Conservation (phyloP, 768 basidiomycete species). For the Auriscalpium orientale region DNA sequence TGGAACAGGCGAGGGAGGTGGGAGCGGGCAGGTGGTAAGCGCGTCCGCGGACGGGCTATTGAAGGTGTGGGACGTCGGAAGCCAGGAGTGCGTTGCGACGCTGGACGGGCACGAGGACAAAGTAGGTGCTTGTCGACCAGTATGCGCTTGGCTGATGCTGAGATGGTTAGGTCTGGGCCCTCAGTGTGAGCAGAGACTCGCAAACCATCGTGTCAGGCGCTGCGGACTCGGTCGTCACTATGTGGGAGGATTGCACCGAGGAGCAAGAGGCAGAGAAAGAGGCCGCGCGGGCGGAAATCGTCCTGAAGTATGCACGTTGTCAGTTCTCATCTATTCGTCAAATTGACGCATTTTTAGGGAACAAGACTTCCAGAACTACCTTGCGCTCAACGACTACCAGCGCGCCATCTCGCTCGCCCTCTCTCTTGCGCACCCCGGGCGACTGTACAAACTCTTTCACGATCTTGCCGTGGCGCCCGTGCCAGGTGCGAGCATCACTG, state of each 20-base stretch:
- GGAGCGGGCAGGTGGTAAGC: slow-evolving; percentile 63
- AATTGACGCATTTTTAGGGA: slow-evolving; percentile 49
- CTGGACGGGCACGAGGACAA: slow-evolving; percentile 98
- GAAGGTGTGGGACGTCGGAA: slow-evolving; percentile 88
- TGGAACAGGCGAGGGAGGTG: slow-evolving; percentile 37
- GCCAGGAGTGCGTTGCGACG: slow-evolving; percentile 82
- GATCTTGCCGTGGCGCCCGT: slow-evolving; percentile 35
- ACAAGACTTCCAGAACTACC: slow-evolving; percentile 91
- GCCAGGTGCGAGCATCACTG: slow-evolving; percentile 43
- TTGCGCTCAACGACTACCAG: slow-evolving; percentile 81
- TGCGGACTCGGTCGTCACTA: slow-evolving; percentile 91
- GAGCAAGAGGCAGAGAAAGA: slow-evolving; percentile 73
- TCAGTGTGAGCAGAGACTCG: slow-evolving; percentile 78
- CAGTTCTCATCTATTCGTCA: not conserved
- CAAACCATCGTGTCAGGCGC: slow-evolving; percentile 85
- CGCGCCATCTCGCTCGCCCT: slow-evolving; percentile 89
- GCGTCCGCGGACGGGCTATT: slow-evolving; percentile 91
- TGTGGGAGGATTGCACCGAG: slow-evolving; percentile 95
- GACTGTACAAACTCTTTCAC: slow-evolving; percentile 73
- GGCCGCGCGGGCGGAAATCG: slow-evolving; percentile 59
- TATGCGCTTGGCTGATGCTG: not conserved
- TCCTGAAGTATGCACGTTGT: slow-evolving; percentile 60
- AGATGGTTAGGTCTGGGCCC: slow-evolving; percentile 83
- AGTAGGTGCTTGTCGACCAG: slow-evolving; percentile 35
- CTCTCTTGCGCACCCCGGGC: slow-evolving; percentile 88